Evolutionary conservation across 2,329 filamentous ascomycete species (phyloP).

Genomic region (Penicillium sp.): DNA sequence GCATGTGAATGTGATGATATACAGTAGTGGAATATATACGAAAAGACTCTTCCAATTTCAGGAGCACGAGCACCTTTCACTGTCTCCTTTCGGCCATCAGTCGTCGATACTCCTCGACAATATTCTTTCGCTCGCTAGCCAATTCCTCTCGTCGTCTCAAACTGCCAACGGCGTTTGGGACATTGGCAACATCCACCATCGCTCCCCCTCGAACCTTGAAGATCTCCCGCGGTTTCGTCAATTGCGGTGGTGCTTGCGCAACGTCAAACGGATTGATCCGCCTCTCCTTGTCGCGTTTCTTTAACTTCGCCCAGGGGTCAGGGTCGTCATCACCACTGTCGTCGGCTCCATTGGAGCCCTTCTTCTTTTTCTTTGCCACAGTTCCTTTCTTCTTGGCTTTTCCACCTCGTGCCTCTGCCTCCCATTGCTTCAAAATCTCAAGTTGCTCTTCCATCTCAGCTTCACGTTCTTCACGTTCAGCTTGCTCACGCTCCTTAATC

Average conservation of each 20-base stretch:
- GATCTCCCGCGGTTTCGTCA: slow-evolving; percentile 55
- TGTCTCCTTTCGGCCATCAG: slow-evolving; percentile 56
- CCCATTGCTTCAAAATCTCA: slow-evolving; percentile 59
- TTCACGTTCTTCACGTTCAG: slow-evolving; percentile 63
- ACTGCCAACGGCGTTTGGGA: slow-evolving; percentile 65
- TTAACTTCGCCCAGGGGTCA: slow-evolving; percentile 73
- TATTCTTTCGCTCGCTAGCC: slow-evolving; percentile 59
- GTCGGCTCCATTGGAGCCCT: slow-evolving; percentile 34
- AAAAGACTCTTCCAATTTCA: background rate
- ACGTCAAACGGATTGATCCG: slow-evolving; percentile 44
- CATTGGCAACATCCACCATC: slow-evolving; percentile 60
- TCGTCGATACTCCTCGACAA: slow-evolving; percentile 68
- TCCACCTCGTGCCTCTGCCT: slow-evolving; percentile 48
- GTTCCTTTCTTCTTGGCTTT: slow-evolving; percentile 44
- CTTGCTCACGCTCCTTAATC: slow-evolving; percentile 67
- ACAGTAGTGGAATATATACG: slow-evolving; percentile 7
- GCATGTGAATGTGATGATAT: slow-evolving; percentile 15
- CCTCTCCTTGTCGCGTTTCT: slow-evolving; percentile 47
- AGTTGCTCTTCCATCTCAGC: slow-evolving; percentile 58
- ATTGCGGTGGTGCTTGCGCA: slow-evolving; percentile 70
- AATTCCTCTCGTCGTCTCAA: slow-evolving; percentile 67
- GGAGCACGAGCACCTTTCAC: slow-evolving; percentile 1
- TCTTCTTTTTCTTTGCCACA: slow-evolving; percentile 36
- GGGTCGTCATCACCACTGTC: slow-evolving; percentile 58
- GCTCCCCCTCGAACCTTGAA: slow-evolving; percentile 61